These are phyloP conservation scores for Penicillium canariense DNA, from an alignment of 495 filamentous ascomycete genomes.

Conservation along the genomic window DNA sequence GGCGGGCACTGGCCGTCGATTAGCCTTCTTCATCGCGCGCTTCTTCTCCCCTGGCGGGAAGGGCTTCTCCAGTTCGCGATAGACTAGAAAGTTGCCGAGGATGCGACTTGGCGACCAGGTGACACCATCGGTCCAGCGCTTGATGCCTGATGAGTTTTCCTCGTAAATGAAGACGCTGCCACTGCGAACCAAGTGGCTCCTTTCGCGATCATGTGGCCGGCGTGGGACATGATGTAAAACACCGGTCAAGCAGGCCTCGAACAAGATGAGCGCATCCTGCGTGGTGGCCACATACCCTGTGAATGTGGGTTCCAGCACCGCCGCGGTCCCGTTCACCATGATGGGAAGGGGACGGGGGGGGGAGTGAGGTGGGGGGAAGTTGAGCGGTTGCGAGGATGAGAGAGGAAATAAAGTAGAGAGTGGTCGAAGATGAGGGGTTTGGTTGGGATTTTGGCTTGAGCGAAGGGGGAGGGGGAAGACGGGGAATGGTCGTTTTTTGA, in stretches of 20 bases:
- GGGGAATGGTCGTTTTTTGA: not conserved
- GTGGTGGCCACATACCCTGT: constrained; percentile 67
- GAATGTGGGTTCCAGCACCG: constrained; percentile 57
- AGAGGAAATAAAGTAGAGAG: not conserved
- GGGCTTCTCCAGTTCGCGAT: constrained; percentile 78
- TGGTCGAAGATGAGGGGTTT: too few relatives aligned
- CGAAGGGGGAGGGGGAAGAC: not conserved
- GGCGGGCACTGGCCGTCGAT: constrained; percentile 38
- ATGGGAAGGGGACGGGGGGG: constrained; percentile 17
- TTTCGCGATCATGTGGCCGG: constrained; percentile 81
- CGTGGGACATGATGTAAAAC: constrained; percentile 69
- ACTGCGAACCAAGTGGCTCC: constrained; percentile 68
- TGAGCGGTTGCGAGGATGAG: not conserved
- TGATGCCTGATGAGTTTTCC: constrained; percentile 83
- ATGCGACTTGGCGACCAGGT: constrained; percentile 91
- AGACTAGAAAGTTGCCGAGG: constrained; percentile 83
- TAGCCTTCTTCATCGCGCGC: constrained; percentile 71
- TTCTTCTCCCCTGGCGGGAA: constrained; percentile 90
- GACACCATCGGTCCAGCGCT: constrained; percentile 89
- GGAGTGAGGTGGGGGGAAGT: not conserved
- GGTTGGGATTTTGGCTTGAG: too few relatives aligned
- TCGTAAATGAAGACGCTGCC: constrained; percentile 90
- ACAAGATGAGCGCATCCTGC: constrained; percentile 71
- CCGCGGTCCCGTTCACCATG: constrained; percentile 47
- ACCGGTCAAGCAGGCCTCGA: constrained; percentile 71